Percentiles rank a stretch among this genome's conserved stretches.
phyloP scores from a whole-genome alignment of 805 yeast genomes.

The Priceomyces carsonii region DNA sequence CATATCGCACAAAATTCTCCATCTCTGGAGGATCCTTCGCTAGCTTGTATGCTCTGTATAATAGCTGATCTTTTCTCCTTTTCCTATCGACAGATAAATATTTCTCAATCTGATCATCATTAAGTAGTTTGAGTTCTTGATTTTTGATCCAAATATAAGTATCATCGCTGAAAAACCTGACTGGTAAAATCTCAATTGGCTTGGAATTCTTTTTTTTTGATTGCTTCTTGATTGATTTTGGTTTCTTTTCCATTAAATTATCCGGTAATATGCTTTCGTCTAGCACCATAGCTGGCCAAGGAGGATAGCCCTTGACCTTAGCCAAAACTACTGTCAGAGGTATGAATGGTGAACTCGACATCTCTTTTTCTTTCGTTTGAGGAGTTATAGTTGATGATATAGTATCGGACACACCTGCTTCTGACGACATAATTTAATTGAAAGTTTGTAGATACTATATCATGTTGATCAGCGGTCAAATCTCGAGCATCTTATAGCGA shows the following conservation, averaged over 20 bases:
- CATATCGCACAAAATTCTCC: slow-evolving; percentile 40
- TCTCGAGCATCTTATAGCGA: too few species aligned
- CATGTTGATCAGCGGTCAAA: too few species aligned
- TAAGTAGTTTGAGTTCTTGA: slow-evolving; percentile 51
- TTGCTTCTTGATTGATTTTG: slow-evolving; percentile 40
- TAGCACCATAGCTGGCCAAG: slow-evolving; percentile 88
- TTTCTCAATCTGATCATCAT: slow-evolving; percentile 40
- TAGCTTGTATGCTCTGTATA: slow-evolving; percentile 53
- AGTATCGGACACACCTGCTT: slow-evolving; percentile 3
- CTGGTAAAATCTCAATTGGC: slow-evolving; percentile 41
- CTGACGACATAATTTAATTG: too few species aligned
- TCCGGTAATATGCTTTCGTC: slow-evolving; percentile 62
- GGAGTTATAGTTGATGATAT: too few species aligned
- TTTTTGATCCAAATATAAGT: slow-evolving; percentile 67
- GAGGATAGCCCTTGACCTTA: slow-evolving; percentile 82
- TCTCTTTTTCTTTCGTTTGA: neutral
- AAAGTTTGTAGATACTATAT: too few species aligned
- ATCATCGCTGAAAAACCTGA: slow-evolving; percentile 71
- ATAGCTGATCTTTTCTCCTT: slow-evolving; percentile 44
- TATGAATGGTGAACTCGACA: neutral
- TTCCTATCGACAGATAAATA: slow-evolving; percentile 28
- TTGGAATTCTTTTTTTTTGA: slow-evolving; percentile 14
- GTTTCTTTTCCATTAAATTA: slow-evolving; percentile 49
- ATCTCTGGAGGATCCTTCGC: slow-evolving; percentile 49
- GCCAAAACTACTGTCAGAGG: slow-evolving; percentile 51